A percentile compares a stretch with the other conserved stretches of the same genome.
Conservation (phyloP, 225 moss, liverwort and hornwort genomes). For the Rhytidiadelphus loreus region DNA sequence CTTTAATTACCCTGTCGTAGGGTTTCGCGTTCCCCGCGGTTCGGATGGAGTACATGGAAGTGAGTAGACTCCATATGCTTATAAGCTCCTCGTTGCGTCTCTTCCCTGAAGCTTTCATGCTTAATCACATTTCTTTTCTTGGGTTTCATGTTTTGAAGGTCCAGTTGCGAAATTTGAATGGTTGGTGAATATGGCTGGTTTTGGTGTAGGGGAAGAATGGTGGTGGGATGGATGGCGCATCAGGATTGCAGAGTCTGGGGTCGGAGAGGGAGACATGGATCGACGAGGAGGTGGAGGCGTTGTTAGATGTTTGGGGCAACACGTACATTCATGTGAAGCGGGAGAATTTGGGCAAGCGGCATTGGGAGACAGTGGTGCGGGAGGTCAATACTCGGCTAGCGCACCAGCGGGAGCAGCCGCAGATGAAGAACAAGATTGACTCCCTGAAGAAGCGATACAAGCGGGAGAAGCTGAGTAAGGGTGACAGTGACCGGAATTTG, state of each 20-base stretch:
- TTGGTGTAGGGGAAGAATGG: constrained; percentile 13
- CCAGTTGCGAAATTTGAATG: not conserved
- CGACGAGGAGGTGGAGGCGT: constrained; percentile 41
- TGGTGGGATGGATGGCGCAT: constrained; percentile 26
- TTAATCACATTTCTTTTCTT: not conserved
- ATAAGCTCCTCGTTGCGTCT: not conserved
- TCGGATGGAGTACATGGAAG: constrained; percentile 33
- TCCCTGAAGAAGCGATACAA: constrained; percentile 58
- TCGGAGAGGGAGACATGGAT: constrained; percentile 52
- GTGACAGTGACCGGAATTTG: constrained; percentile 32
- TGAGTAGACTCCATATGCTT: not conserved
- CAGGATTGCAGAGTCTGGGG: constrained; percentile 27
- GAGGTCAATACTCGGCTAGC: constrained; percentile 32
- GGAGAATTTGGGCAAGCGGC: constrained; percentile 55
- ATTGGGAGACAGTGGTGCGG: constrained; percentile 48
- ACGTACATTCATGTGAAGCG: constrained; percentile 52
- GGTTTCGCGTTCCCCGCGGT: constrained; percentile 6
- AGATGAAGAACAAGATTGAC: constrained; percentile 62
- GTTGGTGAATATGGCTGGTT: not conserved
- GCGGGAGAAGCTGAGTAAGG: constrained; percentile 42
- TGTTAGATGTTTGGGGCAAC: constrained; percentile 48
- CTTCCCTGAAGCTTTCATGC: not conserved
- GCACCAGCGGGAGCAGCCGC: constrained; percentile 51
- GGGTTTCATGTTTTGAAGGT: not conserved
- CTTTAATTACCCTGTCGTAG: not conserved